Evolutionary conservation across 306 rosid genomes (phyloP).

Genomic region (Dicorynia guianensis): DNA sequence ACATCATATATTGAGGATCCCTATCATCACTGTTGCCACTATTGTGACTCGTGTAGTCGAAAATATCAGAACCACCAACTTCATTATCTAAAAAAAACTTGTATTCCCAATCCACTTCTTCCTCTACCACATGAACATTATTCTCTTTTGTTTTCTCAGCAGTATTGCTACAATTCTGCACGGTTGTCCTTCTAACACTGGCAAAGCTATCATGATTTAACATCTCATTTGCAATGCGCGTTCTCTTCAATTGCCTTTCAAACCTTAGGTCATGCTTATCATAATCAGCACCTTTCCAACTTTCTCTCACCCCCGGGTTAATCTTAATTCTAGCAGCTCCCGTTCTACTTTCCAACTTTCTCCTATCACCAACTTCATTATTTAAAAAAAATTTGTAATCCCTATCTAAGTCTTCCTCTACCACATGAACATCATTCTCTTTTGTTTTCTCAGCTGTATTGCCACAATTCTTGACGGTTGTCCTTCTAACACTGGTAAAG

Average conservation of each 20-base stretch:
- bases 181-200: conserved; percentile 19
- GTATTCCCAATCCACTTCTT: conserved; percentile 22
- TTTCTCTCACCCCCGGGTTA: conserved; percentile 5
- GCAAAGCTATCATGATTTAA: background rate
- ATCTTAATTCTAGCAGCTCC: background rate
- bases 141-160: background rate
- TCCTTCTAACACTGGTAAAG: conserved; percentile 17
- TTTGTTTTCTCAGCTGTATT: background rate
- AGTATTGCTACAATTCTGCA: background rate
- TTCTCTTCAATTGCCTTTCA: conserved; percentile 58
- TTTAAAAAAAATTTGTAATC: conserved; percentile 20
- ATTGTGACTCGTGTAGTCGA: background rate
- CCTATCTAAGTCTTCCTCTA: conserved; percentile 25
- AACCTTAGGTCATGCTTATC: conserved; percentile 38
- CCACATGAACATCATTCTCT: background rate
- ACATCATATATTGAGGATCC: conserved; percentile 46
- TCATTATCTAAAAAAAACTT: conserved; percentile 18
- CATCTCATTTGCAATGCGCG: background rate
- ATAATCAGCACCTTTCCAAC: background rate
- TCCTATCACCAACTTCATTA: background rate
- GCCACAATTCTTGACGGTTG: background rate
- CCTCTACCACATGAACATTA: conserved; percentile 13
- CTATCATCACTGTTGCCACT: background rate
- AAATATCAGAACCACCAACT: conserved; percentile 6
- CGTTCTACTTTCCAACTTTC: conserved; percentile 33